Conservation (phyloP, 192 early-diverging fungal species). For the Gamsiella multidivaricata region DNA sequence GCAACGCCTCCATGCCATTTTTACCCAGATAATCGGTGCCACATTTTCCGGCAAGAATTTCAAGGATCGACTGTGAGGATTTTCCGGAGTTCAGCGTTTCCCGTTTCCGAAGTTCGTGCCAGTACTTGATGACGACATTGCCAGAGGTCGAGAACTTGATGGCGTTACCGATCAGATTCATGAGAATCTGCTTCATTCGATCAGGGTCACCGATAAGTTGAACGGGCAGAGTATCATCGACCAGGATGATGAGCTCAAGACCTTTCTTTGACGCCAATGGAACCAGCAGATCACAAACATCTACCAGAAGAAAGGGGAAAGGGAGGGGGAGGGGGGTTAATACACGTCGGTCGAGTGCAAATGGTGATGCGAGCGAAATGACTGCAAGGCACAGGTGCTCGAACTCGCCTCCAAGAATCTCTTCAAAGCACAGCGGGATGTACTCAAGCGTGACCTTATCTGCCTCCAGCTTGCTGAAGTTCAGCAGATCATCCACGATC, state of each 20-base stretch:
- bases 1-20: not conserved
- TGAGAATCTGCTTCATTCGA: constrained; percentile 76
- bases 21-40: not conserved
- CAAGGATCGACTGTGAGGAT: not conserved
- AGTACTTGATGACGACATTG: constrained; percentile 40
- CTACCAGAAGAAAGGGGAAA: constrained; percentile 6
- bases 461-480: constrained; percentile 62
- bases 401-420: constrained; percentile 53
- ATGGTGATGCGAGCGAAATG: too few relatives aligned
- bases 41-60: constrained; percentile 5
- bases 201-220: constrained; percentile 74
- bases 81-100: not conserved
- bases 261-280: constrained; percentile 72
- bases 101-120: constrained; percentile 29
- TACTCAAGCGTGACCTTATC: constrained; percentile 61
- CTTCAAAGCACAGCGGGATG: constrained; percentile 55
- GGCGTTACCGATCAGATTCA: constrained; percentile 80
- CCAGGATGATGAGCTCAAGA: constrained; percentile 63
- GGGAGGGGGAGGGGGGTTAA: not conserved
- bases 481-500: constrained; percentile 62
- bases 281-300: constrained; percentile 69
- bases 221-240: constrained; percentile 68
- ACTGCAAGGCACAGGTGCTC: too few relatives aligned
- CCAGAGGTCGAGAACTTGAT: constrained; percentile 66
- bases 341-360: too few relatives aligned